Evolutionary conservation across 148 eudicot genomes (phyloP).

Genomic region (Limonium bicolor): DNA sequence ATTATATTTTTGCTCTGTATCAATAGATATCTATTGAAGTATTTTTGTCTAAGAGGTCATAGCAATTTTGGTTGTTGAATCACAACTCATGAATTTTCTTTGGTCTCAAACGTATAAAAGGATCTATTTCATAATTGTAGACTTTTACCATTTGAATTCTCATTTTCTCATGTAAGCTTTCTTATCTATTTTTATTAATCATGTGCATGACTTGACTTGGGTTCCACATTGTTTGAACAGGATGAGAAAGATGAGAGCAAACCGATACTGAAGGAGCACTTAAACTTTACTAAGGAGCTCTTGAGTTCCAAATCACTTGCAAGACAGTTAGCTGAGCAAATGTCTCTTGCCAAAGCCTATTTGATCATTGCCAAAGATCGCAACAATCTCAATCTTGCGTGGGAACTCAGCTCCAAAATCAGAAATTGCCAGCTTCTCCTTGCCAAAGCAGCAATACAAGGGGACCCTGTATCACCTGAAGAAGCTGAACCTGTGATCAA

Average conservation of each 20-base stretch:
- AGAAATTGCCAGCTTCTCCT: slow-evolving; percentile 20
- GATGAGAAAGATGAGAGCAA: slow-evolving; percentile 3
- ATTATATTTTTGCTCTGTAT: no score
- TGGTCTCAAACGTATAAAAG: not conserved
- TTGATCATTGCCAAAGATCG: slow-evolving; percentile 23
- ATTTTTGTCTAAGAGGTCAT: no score
- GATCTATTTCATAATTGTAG: not conserved
- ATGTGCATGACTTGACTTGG: not conserved
- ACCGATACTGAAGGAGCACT: slow-evolving; percentile 1
- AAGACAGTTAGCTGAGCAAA: slow-evolving; percentile 25
- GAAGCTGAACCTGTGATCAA: slow-evolving; percentile 17
- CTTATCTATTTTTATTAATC: not conserved
- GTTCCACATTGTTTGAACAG: not conserved
- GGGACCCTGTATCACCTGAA: slow-evolving; percentile 9
- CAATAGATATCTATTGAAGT: no score
- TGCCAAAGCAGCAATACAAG: slow-evolving; percentile 16
- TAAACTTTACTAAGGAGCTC: slow-evolving; percentile 25
- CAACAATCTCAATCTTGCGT: slow-evolving; percentile 24
- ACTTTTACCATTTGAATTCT: not conserved
- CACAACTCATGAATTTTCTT: not conserved
- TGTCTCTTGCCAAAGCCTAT: slow-evolving; percentile 18
- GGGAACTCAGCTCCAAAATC: slow-evolving; percentile 25
- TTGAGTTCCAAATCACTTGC: slow-evolving; percentile 15
- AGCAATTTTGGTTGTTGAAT: no score
- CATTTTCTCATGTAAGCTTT: not conserved